phyloP scores from a whole-genome alignment of 768 basidiomycete species.

The Rhizopogon vesiculosus region DNA sequence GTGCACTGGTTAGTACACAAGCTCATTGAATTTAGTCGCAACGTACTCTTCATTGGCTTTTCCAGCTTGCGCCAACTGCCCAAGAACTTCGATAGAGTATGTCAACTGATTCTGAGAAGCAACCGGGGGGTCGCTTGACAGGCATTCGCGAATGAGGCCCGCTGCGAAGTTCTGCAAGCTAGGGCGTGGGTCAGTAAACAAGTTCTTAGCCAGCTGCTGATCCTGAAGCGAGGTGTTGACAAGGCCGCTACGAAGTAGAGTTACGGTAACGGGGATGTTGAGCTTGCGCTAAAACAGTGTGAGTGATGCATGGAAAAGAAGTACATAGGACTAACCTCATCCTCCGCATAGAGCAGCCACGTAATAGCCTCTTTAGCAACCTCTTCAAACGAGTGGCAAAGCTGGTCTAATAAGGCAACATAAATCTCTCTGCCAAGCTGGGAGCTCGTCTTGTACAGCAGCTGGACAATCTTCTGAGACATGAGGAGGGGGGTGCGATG shows the following conservation, averaged over 20 bases:
- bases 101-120: conserved; percentile 77
- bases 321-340: conserved; percentile 59
- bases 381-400: conserved; percentile 86
- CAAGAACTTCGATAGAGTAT: conserved; percentile 76
- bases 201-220: conserved; percentile 82
- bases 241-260: conserved; percentile 79
- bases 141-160: conserved; percentile 80
- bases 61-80: conserved; percentile 63
- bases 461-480: conserved; percentile 95
- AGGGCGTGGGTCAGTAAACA: conserved; percentile 74
- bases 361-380: conserved; percentile 96
- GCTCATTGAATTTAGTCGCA: background rate
- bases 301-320: background rate
- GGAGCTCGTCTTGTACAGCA: conserved; percentile 84
- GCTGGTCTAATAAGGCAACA: conserved; percentile 80
- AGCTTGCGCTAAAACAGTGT: conserved; percentile 72
- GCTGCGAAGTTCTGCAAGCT: conserved; percentile 78
- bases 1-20: conserved; percentile 4
- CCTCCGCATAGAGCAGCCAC: conserved; percentile 95
- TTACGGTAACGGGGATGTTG: conserved; percentile 90
- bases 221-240: conserved; percentile 78
- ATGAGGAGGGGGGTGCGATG: conserved; percentile 87
- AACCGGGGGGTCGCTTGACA: conserved; percentile 75
- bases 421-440: conserved; percentile 92
- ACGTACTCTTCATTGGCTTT: conserved; percentile 86